phyloP scores from a whole-genome alignment of 306 rosid species.

The Quercus engelmannii region DNA sequence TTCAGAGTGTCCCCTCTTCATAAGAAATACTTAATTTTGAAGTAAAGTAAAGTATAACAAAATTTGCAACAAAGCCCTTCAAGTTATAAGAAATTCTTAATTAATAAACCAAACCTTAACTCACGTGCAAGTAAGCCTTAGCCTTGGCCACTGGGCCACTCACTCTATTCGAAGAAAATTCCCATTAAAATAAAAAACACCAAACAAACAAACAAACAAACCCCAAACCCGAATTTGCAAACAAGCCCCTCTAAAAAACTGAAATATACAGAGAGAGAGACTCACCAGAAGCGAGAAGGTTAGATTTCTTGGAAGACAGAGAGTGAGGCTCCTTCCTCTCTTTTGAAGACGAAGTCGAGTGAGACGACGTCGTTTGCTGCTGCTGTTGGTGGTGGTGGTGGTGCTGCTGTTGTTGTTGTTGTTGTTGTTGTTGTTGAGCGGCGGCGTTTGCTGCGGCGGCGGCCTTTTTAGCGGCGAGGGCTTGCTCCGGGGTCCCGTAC shows the following conservation, averaged over 20 bases:
- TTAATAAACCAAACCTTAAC: no score
- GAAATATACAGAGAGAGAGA: background rate
- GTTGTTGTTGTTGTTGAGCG: background rate
- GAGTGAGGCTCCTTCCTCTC: slow-evolving; percentile 45
- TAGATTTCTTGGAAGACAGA: slow-evolving; percentile 58
- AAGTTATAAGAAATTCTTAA: no score
- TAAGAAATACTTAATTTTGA: no score
- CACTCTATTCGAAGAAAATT: no score
- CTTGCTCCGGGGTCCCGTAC: slow-evolving; percentile 84
- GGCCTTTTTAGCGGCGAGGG: slow-evolving; percentile 85
- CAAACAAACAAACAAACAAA: background rate
- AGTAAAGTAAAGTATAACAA: no score
- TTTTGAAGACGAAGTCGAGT: slow-evolving; percentile 42
- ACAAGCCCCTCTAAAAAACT: background rate
- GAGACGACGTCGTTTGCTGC: slow-evolving; percentile 55
- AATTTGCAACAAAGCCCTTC: no score
- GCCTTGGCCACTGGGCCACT: no score
- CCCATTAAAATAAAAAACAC: background rate
- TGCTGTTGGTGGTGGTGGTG: background rate
- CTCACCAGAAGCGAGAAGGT: slow-evolving; percentile 49
- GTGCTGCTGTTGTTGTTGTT: rapidly evolving
- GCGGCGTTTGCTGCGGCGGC: slow-evolving; percentile 15
- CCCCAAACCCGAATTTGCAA: background rate
- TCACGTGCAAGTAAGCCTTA: no score
- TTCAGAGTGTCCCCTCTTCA: no score